Conservation (phyloP, 2,329 filamentous ascomycete species). For the Capronia coronata region DNA sequence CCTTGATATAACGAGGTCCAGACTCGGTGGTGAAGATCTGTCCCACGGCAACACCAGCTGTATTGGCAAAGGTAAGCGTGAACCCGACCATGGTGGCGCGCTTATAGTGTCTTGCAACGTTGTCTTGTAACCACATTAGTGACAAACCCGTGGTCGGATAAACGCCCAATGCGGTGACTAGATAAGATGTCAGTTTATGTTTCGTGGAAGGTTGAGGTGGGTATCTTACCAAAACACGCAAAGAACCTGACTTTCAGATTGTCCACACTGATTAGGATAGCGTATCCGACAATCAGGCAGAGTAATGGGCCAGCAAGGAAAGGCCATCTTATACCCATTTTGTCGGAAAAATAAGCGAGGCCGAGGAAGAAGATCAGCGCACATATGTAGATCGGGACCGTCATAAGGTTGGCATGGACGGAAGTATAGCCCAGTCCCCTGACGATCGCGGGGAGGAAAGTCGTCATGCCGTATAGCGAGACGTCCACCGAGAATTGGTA, state of each 20-base stretch:
- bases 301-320: constrained; percentile 21
- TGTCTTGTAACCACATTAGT: constrained; percentile 46
- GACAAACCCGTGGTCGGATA: constrained; percentile 35
- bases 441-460: constrained; percentile 36
- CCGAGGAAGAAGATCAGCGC: constrained; percentile 22
- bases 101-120: constrained; percentile 44
- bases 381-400: constrained; percentile 37
- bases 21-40: constrained; percentile 33
- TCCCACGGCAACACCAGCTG: constrained; percentile 39
- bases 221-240: constrained; percentile 24
- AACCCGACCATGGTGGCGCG: constrained; percentile 44
- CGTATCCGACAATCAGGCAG: constrained; percentile 32
- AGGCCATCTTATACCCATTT: constrained; percentile 25
- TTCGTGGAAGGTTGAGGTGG: too few relatives aligned
- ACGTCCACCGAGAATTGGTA: constrained; percentile 40
- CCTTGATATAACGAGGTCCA: constrained; percentile 31
- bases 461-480: constrained; percentile 39
- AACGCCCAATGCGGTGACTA: constrained; percentile 29
- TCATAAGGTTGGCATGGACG: constrained; percentile 36
- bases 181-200: background rate
- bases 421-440: constrained; percentile 36
- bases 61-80: constrained; percentile 45
- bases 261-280: constrained; percentile 30
- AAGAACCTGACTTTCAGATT: constrained; percentile 31
- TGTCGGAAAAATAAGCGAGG: constrained; percentile 30